phyloP scores from a whole-genome alignment of 148 eudicot species.

The Arbutus unedo region DNA sequence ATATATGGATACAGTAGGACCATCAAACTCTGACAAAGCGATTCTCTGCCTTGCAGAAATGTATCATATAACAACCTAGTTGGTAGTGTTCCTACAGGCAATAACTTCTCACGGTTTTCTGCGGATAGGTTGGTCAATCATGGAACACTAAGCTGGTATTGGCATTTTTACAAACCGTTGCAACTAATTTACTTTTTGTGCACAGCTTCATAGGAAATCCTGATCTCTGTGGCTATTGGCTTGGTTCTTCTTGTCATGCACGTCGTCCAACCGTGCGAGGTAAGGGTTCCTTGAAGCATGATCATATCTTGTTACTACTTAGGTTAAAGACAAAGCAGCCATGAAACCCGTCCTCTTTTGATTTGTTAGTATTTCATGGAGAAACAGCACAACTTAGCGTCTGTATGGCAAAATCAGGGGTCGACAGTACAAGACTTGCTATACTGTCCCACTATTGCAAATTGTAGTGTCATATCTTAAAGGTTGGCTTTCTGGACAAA shows the following conservation, averaged over 20 bases:
- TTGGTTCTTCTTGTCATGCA: slow-evolving; percentile 52
- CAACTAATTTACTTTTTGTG: not conserved
- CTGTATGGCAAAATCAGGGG: not conserved
- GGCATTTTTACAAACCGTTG: not conserved
- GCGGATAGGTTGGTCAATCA: slow-evolving; percentile 65
- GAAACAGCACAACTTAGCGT: not conserved
- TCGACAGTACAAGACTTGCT: not conserved
- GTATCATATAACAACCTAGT: slow-evolving; percentile 79
- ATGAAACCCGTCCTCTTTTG: not conserved
- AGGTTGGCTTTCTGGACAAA: not conserved
- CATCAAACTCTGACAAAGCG: not conserved
- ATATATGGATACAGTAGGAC: not conserved
- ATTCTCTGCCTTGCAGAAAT: slow-evolving; percentile 51
- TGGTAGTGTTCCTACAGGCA: slow-evolving; percentile 74
- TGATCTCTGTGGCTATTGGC: slow-evolving; percentile 78
- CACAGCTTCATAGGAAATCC: slow-evolving; percentile 85
- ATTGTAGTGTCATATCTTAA: not conserved
- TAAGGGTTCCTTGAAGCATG: slow-evolving; percentile 17
- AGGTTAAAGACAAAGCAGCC: not conserved
- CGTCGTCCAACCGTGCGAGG: slow-evolving; percentile 59
- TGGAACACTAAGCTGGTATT: slow-evolving; percentile 1
- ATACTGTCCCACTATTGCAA: not conserved
- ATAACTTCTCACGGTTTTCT: slow-evolving; percentile 85
- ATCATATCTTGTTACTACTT: not conserved
- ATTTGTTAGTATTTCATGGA: not conserved